Conservation (phyloP, 2,329 filamentous ascomycete genomes). For the Purpureocillium takamizusanense region DNA sequence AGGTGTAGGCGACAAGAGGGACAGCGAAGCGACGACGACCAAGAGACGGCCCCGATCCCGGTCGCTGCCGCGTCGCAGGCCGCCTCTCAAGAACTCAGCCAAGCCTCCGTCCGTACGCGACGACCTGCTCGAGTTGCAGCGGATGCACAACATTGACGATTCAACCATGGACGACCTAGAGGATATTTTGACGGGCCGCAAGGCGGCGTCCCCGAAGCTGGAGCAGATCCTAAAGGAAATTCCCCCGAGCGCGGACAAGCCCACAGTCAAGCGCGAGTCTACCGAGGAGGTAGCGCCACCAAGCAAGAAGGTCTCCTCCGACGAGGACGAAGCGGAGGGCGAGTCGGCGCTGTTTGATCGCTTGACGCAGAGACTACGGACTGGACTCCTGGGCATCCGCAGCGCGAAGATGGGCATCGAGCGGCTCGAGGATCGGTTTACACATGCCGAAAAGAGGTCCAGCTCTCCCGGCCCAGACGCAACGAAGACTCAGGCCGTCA, state of each 20-base stretch:
- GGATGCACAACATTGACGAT: conserved; percentile 46
- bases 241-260: conserved; percentile 12
- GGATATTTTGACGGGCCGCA: conserved; percentile 34
- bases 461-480: conserved; percentile 1
- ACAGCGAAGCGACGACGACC: conserved; percentile 13
- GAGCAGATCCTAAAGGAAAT: conserved; percentile 16
- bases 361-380: conserved; percentile 44
- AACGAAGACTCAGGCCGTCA: neutral
- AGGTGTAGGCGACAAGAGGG: conserved; percentile 15
- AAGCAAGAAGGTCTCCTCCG: conserved; percentile 4
- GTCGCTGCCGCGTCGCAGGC: conserved; percentile 34
- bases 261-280: conserved; percentile 13
- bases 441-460: conserved; percentile 24
- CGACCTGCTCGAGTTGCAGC: conserved; percentile 44
- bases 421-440: conserved; percentile 43
- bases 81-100: conserved; percentile 43
- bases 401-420: conserved; percentile 50
- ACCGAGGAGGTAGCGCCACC: conserved; percentile 6
- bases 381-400: conserved; percentile 41
- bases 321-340: conserved; percentile 21
- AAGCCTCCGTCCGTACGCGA: conserved; percentile 45
- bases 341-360: conserved; percentile 36
- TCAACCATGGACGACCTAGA: conserved; percentile 51
- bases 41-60: conserved; percentile 18
- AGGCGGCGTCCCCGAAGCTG: conserved; percentile 15